Conservation (phyloP, 495 filamentous ascomycete species). For the Cryomyces antarcticus region DNA sequence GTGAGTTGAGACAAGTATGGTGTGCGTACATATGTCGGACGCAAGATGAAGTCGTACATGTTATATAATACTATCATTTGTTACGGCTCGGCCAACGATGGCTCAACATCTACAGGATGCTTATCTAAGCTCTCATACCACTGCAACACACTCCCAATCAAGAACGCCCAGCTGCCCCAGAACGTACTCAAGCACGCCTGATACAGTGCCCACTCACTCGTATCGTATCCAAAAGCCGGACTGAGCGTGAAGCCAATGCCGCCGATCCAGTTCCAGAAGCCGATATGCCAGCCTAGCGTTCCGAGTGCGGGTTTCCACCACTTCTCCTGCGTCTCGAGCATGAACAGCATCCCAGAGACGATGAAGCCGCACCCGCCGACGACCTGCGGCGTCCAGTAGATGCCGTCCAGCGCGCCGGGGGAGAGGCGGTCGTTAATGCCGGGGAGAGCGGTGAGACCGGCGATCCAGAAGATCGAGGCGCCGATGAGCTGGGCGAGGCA, state of each 20-base stretch:
- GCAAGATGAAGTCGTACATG: too few species aligned
- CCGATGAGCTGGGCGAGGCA: constrained; percentile 38
- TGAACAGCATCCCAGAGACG: constrained; percentile 37
- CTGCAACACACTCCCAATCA: constrained; percentile 43
- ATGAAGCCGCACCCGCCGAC: constrained; percentile 46
- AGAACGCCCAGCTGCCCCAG: constrained; percentile 49
- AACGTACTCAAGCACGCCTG: constrained; percentile 39
- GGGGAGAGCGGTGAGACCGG: constrained; percentile 44
- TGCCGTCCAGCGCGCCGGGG: constrained; percentile 28
- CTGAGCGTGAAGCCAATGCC: constrained; percentile 50
- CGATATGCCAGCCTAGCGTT: constrained; percentile 42
- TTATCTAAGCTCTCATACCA: constrained; percentile 45
- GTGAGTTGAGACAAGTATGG: too few species aligned
- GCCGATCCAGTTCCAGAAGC: constrained; percentile 36
- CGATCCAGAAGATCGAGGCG: constrained; percentile 48
- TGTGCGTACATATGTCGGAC: too few species aligned
- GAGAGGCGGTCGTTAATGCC: constrained; percentile 30
- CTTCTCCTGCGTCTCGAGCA: constrained; percentile 45
- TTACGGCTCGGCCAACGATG: too few species aligned
- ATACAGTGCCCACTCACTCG: constrained; percentile 30
- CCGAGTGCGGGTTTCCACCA: constrained; percentile 41
- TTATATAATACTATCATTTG: too few species aligned
- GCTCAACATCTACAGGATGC: constrained; percentile 28
- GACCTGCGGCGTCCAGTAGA: constrained; percentile 50
- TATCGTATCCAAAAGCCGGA: constrained; percentile 36